Evolutionary conservation across 768 basidiomycete species (phyloP), one percentile per base, ranked within the genome.

Genomic region (Sistotremastrum niveocremeum): DNA sequence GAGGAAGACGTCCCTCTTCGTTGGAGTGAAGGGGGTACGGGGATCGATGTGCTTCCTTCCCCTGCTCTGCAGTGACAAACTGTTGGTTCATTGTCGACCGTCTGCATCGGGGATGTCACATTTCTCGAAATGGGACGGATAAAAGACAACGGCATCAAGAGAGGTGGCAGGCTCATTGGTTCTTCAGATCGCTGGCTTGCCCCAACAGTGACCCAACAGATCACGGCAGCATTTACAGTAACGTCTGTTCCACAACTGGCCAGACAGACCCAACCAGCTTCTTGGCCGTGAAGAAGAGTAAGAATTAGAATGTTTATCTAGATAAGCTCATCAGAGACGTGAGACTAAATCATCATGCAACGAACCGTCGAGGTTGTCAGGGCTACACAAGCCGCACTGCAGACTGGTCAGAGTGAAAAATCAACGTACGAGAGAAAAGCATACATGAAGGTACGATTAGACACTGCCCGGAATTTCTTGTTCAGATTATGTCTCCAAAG

Each of bases 221-320:
- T 20, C 20, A 20, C 20, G 20, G 20, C 20, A 20, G 20, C 20
- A 20, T 20, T 20, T 20, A 20, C 20, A 20, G 20, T 20, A 20
- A 65, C 65, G 46, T 69, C 67, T n/a, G 59, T 53, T 11, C 62
- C 62, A 51, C 68, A 69, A 49, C 54, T 54, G 5, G 62, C 63
- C 0, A 75, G 60, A 53, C 71, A 73, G 5, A 75, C 63, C 71
- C 69, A 73, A 5, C 63, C 70, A 6, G 71, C 56, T 50, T 76
- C 63, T 28, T 60, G 53, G 5, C 74, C 73, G 39, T 73, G 60
- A 55, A 70, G 46, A 28, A 62, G 43, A 7, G 70, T 68, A 31
- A 77, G 61, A n/a, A 74, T 56, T 7, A 60, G 54, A 36, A 74
- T 67, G 54, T 77, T 69, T 45, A 55, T 50, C 48, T 67, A 20